These are phyloP conservation scores for Cinchona pubescens DNA, from an alignment of 257 asterid species.

Conservation along the genomic window DNA sequence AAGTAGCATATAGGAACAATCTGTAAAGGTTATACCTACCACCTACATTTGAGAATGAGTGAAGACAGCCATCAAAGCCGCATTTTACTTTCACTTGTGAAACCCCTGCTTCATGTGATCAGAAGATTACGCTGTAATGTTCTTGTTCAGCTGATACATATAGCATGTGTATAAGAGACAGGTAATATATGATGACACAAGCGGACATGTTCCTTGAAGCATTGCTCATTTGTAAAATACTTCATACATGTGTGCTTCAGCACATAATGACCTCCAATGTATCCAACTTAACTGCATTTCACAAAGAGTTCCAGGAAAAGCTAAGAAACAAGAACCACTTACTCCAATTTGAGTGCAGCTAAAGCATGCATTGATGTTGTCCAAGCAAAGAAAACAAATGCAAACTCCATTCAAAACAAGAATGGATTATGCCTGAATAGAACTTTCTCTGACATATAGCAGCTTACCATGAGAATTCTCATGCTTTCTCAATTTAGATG, in stretches of 20 bases:
- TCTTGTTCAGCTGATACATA: conserved; percentile 70
- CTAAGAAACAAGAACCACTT: not conserved
- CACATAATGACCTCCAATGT: conserved; percentile 69
- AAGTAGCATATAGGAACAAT: not conserved
- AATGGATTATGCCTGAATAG: not conserved
- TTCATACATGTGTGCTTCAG: conserved; percentile 86
- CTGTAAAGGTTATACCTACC: not conserved
- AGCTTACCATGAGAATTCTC: conserved; percentile 73
- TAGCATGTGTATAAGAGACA: conserved; percentile 89
- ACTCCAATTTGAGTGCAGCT: not conserved
- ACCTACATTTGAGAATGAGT: conserved; percentile 65
- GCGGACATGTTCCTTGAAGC: conserved; percentile 69
- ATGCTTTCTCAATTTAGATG: conserved; percentile 63
- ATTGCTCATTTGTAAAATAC: conserved; percentile 60
- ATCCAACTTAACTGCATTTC: conserved; percentile 67
- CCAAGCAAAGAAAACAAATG: not conserved
- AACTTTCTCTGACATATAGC: not conserved
- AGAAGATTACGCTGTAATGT: conserved; percentile 80
- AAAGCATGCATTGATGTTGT: not conserved
- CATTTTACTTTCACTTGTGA: conserved; percentile 50
- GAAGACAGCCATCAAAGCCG: conserved; percentile 49
- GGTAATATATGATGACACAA: conserved; percentile 59
- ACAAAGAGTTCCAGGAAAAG: not conserved
- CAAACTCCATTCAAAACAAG: not conserved
- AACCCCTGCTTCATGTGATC: conserved; percentile 48